Evolutionary conservation across 805 yeast genomes (phyloP), one percentile per base, ranked within the genome.

Genomic region (Suhomyces sp.): DNA sequence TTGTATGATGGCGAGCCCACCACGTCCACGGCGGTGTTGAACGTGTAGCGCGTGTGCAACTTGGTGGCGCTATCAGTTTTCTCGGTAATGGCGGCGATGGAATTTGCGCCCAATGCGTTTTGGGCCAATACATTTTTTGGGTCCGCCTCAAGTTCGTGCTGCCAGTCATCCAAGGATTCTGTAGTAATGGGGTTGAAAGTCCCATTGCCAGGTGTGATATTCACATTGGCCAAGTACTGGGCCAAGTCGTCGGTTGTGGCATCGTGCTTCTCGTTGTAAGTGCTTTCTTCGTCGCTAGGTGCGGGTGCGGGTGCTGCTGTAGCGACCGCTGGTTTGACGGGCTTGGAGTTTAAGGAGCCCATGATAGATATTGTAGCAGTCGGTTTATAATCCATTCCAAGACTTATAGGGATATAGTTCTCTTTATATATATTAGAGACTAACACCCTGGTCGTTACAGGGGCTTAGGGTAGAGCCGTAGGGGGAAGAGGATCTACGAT

Each of bases 121-220:
- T 82, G 77, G 6, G 83, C 83, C 51, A 83, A 67, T 51, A 65
- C 62, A 61, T 82, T 82, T 60, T 81, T 81, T 5, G 79, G 75
- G 56, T 78, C 79, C 3, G 76, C 53, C 6, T 71, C 56, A 47
- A 83, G 67, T 1, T 70, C 71, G 1, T 65, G 51, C 56, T 80
- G 79, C 86, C 86, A 83, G 3, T 54, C 24, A 15, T 50, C 21
- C 31, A 55, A 52, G 1, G 55, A 41, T 3, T 48, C 48, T 10
- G 37, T 21, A 17, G 29, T 48, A 37, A 52, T 63, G 13, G 81
- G 58, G 41, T 61, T 59, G 7, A 31, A 47, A 4, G 46, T 40
- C 12, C 52, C 15, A 29, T 44, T 20, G 9, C 29, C 47, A 24
- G 40, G 51, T 20, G 22, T 20, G 15, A 27, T 21, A 6, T 24